Percentiles rank a stretch among this genome's conserved stretches.
These are phyloP conservation scores for Cucumis cinereus DNA, from an alignment of 306 rosid species.

Conservation along the genomic window DNA sequence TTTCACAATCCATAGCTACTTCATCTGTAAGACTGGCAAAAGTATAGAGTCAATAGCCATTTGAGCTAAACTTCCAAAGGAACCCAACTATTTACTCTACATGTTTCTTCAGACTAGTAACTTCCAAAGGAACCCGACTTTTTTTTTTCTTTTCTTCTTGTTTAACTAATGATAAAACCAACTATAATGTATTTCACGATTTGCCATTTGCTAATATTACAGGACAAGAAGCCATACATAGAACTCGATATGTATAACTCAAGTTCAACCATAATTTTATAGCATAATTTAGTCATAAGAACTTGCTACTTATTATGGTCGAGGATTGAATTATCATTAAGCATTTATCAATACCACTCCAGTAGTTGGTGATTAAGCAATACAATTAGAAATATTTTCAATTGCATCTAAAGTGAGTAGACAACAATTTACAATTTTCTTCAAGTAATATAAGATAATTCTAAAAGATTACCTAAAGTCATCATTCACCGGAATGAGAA, in stretches of 20 bases:
- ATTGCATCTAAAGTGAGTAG: background rate
- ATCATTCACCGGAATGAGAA: slow-evolving; percentile 57
- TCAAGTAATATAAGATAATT: background rate
- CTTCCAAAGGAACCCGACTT: no score
- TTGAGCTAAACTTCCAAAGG: background rate
- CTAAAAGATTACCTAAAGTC: slow-evolving; percentile 49
- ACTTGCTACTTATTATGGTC: background rate
- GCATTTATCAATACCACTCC: background rate
- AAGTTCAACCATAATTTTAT: background rate
- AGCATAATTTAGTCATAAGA: background rate
- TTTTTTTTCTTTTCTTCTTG: no score
- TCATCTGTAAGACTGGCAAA: slow-evolving; percentile 78
- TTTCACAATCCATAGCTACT: slow-evolving; percentile 93
- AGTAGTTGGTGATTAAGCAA: background rate
- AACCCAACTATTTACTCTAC: background rate
- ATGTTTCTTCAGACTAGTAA: background rate
- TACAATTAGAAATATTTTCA: background rate
- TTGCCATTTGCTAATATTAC: background rate
- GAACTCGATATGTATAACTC: background rate
- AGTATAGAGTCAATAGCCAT: slow-evolving; percentile 5
- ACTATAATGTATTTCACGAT: background rate
- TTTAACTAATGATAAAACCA: background rate
- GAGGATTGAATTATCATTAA: background rate
- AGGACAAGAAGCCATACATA: background rate
- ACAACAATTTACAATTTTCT: background rate